These are phyloP conservation scores for Polyporus arcularius DNA, from an alignment of 768 basidiomycete species.

Conservation along the genomic window DNA sequence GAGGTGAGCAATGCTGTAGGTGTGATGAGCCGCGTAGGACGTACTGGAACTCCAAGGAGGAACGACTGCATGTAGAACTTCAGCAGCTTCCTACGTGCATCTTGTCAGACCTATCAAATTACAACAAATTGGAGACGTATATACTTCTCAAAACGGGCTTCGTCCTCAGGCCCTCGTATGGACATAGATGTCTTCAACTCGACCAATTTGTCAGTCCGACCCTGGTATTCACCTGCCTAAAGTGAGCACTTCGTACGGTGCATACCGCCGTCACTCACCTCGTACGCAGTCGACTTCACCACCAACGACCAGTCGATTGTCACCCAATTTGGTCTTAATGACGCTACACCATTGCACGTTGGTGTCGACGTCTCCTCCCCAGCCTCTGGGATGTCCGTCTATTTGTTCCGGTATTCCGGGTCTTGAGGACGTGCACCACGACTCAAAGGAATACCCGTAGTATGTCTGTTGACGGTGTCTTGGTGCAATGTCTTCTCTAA, in stretches of 20 bases:
- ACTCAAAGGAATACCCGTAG: slow-evolving; percentile 89
- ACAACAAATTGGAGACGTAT: slow-evolving; percentile 15
- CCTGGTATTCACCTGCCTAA: slow-evolving; percentile 57
- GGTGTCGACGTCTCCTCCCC: slow-evolving; percentile 83
- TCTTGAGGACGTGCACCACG: slow-evolving; percentile 67
- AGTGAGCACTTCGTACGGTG: neutral
- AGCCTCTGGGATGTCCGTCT: slow-evolving; percentile 42
- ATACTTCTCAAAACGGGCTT: slow-evolving; percentile 79
- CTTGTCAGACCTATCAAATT: neutral
- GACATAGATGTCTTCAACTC: slow-evolving; percentile 85
- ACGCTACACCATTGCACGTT: slow-evolving; percentile 91
- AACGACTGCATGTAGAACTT: slow-evolving; percentile 94
- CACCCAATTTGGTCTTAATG: slow-evolving; percentile 81
- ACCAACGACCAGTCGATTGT: slow-evolving; percentile 72
- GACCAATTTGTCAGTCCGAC: slow-evolving; percentile 68
- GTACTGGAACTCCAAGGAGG: slow-evolving; percentile 85
- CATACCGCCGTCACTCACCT: slow-evolving; percentile 43
- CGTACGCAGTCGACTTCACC: slow-evolving; percentile 91
- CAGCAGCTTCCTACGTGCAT: slow-evolving; percentile 68
- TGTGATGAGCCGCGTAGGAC: slow-evolving; percentile 22
- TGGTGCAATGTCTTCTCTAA: slow-evolving; percentile 66
- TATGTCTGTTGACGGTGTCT: slow-evolving; percentile 68
- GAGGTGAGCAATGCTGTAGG: neutral
- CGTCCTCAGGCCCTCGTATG: slow-evolving; percentile 66
- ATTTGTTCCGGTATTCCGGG: slow-evolving; percentile 22